Conservation (phyloP, 148 eudicot species). For the Heliamphora exappendiculata region DNA sequence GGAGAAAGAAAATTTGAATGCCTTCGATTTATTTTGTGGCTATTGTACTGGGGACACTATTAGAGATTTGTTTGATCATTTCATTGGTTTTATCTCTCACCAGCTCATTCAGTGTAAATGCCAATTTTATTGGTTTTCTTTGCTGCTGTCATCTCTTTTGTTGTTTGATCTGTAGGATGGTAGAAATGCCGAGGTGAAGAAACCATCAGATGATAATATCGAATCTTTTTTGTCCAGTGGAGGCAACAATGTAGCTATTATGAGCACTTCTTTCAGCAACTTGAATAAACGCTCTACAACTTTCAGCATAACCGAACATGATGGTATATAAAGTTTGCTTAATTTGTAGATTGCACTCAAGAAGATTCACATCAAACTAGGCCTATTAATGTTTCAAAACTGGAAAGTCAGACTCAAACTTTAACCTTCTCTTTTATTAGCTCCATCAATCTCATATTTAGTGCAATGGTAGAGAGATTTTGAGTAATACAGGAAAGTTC, state of each 20-base stretch:
- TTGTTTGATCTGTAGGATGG: conserved; percentile 1
- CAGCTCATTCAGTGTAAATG: not conserved
- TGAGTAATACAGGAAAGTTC: not conserved
- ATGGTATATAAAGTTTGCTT: conserved; percentile 1
- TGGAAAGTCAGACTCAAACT: not conserved
- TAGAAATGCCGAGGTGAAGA: not conserved
- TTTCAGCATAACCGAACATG: not conserved
- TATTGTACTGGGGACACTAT: not conserved
- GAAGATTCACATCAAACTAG: not conserved
- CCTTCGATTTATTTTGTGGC: not conserved
- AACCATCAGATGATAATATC: not conserved
- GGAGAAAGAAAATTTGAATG: not conserved
- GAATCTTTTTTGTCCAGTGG: not conserved
- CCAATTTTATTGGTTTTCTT: conserved; percentile 1
- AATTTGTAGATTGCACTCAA: not conserved
- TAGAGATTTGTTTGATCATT: not conserved
- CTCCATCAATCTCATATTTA: not conserved
- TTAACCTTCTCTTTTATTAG: not conserved
- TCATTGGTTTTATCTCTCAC: not conserved
- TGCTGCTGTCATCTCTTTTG: not conserved
- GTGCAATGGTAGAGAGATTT: not conserved
- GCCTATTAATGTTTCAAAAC: not conserved
- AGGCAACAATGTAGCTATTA: not conserved
- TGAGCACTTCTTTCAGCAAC: not conserved
- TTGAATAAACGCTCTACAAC: not conserved